Evolutionary conservation across 495 filamentous ascomycete genomes (phyloP).

Genomic region (Opeltia flavorubescens): DNA sequence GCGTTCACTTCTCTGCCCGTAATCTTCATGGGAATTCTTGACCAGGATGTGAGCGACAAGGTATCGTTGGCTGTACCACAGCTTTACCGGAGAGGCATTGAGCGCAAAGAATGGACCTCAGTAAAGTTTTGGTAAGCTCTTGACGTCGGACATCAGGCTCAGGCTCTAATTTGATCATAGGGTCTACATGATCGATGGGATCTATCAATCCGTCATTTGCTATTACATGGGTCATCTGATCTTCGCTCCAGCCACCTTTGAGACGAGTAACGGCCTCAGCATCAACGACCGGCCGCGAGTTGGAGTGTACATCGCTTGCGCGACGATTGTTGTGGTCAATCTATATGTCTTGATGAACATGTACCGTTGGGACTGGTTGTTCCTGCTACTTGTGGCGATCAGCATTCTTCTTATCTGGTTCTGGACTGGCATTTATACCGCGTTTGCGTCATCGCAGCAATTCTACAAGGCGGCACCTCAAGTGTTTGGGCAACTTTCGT

Average conservation of each 20-base stretch:
- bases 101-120: slow-evolving; percentile 94
- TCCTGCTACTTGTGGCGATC: slow-evolving; percentile 61
- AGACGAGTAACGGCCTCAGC: slow-evolving; percentile 51
- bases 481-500: slow-evolving; percentile 65
- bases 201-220: slow-evolving; percentile 84
- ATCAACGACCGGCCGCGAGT: slow-evolving; percentile 67
- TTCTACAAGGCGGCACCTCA: slow-evolving; percentile 72
- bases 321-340: slow-evolving; percentile 72
- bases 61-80: slow-evolving; percentile 92
- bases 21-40: slow-evolving; percentile 91
- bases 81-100: slow-evolving; percentile 89
- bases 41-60: slow-evolving; percentile 91
- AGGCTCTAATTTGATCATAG: slow-evolving; percentile 32
- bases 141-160: slow-evolving; percentile 6
- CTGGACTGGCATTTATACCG: slow-evolving; percentile 90
- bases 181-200: slow-evolving; percentile 88
- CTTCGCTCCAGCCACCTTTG: slow-evolving; percentile 52
- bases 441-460: slow-evolving; percentile 43
- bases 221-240: slow-evolving; percentile 87
- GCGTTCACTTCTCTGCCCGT: slow-evolving; percentile 94
- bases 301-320: slow-evolving; percentile 68
- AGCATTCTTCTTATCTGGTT: slow-evolving; percentile 84
- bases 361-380: slow-evolving; percentile 96
- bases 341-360: slow-evolving; percentile 89
- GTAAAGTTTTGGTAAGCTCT: slow-evolving; percentile 77